Evolutionary conservation across 257 asterid species (phyloP), one percentile per base, ranked within the genome.

Genomic region (Rehmannia glutinosa): DNA sequence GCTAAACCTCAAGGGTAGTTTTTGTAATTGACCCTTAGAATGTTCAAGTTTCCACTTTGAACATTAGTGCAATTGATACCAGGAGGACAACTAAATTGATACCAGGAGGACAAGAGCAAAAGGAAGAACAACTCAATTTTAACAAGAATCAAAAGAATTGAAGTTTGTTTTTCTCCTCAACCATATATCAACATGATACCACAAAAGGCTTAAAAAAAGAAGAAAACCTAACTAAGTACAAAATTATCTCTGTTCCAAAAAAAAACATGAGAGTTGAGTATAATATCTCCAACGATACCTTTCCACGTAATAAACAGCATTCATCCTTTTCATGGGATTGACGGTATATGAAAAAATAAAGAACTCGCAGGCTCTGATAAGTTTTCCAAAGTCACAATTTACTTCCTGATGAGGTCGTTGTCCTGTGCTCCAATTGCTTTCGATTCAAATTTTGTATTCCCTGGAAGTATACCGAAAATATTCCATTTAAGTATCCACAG

Each of bases 341-440:
- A 42, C 9, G 13, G 35, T 38, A 20, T 52, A 47, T 19, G 46
- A 62, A 55, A 41, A 25, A 6, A 39, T 6, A 47, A 47, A 13
- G 13, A 62, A 30, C 52, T 54, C 36, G 49, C 21, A 32, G 21
- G 41, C 35, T 38, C 19, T 25, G 17, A 62, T 30, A 46, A 49
- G 39, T 16, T 27, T 23, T 51, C n/a, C n/a, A 8, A 41, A 24
- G 38, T 72, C 74, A 68, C 43, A 46, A 64, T 64, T 43, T 64
- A n/a, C 57, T 64, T 61, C 36, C 69, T 21, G 54, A 13, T 43
- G 54, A 69, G 19, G 53, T 63, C 61, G 25, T 35, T 54, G 45
- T 35, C 46, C 41, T 45, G 61, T 62, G 55, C 64, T 74, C 66
- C 43, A 47, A 54, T 69, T 43, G 71, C 39, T 55, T 62, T 27